A percentile compares a stretch with the other conserved stretches of the same genome.
Conservation (phyloP, 805 yeast species). For the Ogataea methanolica region DNA sequence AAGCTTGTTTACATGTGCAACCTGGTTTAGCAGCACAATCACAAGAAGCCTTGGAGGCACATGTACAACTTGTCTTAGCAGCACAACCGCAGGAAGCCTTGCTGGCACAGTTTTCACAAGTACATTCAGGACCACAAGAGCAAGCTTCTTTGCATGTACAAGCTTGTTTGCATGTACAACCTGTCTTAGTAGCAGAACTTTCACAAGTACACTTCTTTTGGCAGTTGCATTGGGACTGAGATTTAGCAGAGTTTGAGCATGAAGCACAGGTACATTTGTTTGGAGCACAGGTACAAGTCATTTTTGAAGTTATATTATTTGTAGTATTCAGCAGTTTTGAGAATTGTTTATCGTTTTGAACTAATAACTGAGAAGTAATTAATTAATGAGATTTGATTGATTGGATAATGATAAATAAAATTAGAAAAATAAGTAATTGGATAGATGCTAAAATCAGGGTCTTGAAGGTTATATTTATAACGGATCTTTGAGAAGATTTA, state of each 20-base stretch:
- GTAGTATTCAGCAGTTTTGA: background rate
- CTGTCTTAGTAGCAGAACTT: constrained; percentile 1
- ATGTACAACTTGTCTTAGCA: no score
- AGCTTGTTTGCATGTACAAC: constrained; percentile 6
- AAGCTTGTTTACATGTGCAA: constrained; percentile 7
- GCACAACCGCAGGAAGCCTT: background rate
- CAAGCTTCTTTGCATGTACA: constrained; percentile 8
- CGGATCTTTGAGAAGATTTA: no score
- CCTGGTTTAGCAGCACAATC: constrained; percentile 2
- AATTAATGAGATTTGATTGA: no score
- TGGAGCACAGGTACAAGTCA: constrained; percentile 15
- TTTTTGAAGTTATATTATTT: constrained; percentile 1
- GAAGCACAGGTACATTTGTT: constrained; percentile 5
- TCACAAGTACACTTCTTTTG: constrained; percentile 8
- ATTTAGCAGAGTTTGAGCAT: background rate
- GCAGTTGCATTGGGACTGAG: constrained; percentile 3
- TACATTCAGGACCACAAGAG: constrained; percentile 4
- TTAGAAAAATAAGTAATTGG: no score
- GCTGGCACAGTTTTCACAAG: background rate
- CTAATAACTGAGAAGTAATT: no score
- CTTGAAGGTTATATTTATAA: no score
- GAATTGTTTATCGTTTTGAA: no score
- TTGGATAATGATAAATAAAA: no score
- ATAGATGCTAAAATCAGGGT: no score
- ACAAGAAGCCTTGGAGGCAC: no score